Conservation (phyloP, 768 basidiomycete species). For the Termitomyces sp. region DNA sequence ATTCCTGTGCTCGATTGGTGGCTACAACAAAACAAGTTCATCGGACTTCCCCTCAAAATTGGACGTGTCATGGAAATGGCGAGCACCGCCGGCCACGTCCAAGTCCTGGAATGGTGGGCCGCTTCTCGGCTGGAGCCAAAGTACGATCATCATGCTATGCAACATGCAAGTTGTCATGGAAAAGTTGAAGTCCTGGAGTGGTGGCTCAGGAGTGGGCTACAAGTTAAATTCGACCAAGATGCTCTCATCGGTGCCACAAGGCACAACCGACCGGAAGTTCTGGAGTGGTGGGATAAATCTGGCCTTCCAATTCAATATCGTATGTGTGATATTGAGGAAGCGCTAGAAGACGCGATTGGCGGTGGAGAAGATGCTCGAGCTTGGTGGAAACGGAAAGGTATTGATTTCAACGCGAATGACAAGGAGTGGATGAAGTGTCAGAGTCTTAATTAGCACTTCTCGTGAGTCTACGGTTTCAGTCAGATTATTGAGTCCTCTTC, state of each 20-base stretch:
- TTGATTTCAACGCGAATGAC: conserved; percentile 79
- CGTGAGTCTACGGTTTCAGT: conserved; percentile 13
- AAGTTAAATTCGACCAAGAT: conserved; percentile 76
- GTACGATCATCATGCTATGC: conserved; percentile 71
- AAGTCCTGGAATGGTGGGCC: conserved; percentile 83
- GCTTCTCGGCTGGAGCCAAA: conserved; percentile 71
- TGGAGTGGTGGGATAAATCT: conserved; percentile 86
- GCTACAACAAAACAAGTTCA: conserved; percentile 49
- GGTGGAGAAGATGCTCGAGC: conserved; percentile 68
- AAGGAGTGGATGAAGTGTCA: conserved; percentile 88
- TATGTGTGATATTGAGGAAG: conserved; percentile 90
- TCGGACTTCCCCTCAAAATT: conserved; percentile 62
- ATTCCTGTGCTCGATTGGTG: conserved; percentile 82
- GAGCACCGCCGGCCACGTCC: conserved; percentile 68
- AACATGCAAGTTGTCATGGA: conserved; percentile 75
- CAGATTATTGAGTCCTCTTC: background rate
- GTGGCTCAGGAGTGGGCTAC: conserved; percentile 77
- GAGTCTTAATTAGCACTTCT: conserved; percentile 50
- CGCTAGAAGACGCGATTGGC: conserved; percentile 80
- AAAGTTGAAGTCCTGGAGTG: conserved; percentile 76
- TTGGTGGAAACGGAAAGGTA: conserved; percentile 81
- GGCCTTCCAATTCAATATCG: conserved; percentile 79
- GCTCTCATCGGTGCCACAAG: conserved; percentile 74
- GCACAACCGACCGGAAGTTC: conserved; percentile 73
- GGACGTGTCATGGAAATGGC: conserved; percentile 86